phyloP scores from a whole-genome alignment of 352 stramenopile species.

The Phytophthora ohioensis region DNA sequence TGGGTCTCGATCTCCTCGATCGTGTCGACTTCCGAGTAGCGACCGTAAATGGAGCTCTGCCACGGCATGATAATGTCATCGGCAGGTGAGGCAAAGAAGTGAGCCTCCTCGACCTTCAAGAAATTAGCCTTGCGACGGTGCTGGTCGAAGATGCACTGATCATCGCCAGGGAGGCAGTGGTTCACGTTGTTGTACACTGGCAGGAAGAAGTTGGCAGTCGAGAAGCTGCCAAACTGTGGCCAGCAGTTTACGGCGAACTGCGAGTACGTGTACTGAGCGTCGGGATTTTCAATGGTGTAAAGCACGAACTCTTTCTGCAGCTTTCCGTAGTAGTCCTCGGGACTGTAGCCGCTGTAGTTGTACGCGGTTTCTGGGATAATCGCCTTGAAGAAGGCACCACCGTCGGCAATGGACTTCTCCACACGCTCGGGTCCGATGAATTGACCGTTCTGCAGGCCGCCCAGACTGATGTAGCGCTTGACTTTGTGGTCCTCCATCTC shows the following conservation, averaged over 20 bases:
- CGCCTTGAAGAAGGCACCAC: slow-evolving; percentile 10
- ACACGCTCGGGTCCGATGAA: slow-evolving; percentile 17
- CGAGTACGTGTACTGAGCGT: slow-evolving; percentile 34
- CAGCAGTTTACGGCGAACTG: slow-evolving; percentile 39
- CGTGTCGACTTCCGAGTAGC: slow-evolving; percentile 4
- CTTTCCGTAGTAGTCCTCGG: slow-evolving; percentile 34
- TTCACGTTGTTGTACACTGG: slow-evolving; percentile 43
- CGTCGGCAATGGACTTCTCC: slow-evolving; percentile 18
- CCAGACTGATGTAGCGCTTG: slow-evolving; percentile 21
- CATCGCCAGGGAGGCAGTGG: slow-evolving; percentile 3
- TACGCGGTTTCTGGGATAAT: slow-evolving; percentile 24
- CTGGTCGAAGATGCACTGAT: slow-evolving; percentile 14
- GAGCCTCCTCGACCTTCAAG: slow-evolving; percentile 32
- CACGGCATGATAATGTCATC: slow-evolving; percentile 38
- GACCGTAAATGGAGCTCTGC: slow-evolving; percentile 9
- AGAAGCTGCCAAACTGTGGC: slow-evolving; percentile 28
- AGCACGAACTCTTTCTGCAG: slow-evolving; percentile 40
- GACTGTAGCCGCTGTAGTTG: slow-evolving; percentile 44
- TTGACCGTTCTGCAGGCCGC: slow-evolving; percentile 16
- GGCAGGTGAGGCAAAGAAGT: slow-evolving; percentile 53
- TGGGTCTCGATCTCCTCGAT: slow-evolving; percentile 31
- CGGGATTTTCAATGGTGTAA: slow-evolving; percentile 21
- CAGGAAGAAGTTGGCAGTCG: slow-evolving; percentile 32
- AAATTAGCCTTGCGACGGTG: slow-evolving; percentile 39
- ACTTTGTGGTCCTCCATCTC: slow-evolving; percentile 28